A percentile compares a stretch with the other conserved stretches of the same genome.
These are phyloP conservation scores for Puccinia hordei DNA, from an alignment of 1,284 basidiomycete genomes.

Conservation along the genomic window DNA sequence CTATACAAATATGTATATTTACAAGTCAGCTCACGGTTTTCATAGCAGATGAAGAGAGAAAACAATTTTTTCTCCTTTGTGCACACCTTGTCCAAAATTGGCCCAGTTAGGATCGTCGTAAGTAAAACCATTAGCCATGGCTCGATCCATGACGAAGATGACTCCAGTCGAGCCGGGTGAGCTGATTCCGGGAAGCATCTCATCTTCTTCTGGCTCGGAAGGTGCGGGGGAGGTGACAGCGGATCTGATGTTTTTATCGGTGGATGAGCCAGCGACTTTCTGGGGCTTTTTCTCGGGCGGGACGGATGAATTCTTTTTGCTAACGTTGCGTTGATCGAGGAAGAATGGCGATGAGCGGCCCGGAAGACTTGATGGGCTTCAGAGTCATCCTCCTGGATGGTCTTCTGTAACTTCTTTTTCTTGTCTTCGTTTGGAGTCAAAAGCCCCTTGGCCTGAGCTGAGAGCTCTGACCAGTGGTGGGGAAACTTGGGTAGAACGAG, in stretches of 20 bases:
- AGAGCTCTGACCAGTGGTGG: constrained; percentile 35
- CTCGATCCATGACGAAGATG: constrained; percentile 45
- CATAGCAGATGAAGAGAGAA: neutral
- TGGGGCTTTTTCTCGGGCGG: neutral
- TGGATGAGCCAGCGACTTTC: neutral
- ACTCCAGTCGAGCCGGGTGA: constrained; percentile 42
- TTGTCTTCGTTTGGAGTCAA: constrained; percentile 37
- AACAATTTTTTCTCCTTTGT: too few relatives aligned
- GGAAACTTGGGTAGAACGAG: constrained; percentile 36
- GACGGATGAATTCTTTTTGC: neutral
- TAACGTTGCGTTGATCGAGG: constrained; percentile 14
- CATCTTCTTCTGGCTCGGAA: constrained; percentile 25
- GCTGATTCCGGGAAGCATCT: constrained; percentile 33
- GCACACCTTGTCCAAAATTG: constrained; percentile 48
- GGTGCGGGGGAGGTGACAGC: neutral
- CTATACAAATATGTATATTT: too few relatives aligned
- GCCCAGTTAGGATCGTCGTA: constrained; percentile 46
- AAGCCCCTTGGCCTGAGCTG: constrained; percentile 33
- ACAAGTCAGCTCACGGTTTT: too few relatives aligned
- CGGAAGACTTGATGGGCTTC: constrained; percentile 48
- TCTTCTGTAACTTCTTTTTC: constrained; percentile 10
- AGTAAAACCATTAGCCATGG: constrained; percentile 36
- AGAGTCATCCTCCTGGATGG: constrained; percentile 36
- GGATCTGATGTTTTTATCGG: constrained; percentile 11
- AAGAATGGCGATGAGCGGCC: constrained; percentile 25